Conservation (phyloP, 345 rosid genomes). For the Rhodamnia rubescens region DNA sequence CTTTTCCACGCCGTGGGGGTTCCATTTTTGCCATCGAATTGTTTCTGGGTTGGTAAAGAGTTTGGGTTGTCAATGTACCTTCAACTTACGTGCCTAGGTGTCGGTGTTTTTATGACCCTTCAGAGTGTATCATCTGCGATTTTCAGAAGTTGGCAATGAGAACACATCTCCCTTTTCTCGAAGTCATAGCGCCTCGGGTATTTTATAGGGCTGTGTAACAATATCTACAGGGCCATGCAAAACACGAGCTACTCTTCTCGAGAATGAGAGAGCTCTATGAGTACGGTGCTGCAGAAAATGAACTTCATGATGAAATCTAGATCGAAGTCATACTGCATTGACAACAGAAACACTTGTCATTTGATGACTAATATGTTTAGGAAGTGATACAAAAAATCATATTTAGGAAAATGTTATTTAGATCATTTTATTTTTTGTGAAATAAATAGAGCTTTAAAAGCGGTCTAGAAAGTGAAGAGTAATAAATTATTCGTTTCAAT, state of each 20-base stretch:
- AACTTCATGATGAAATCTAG: neutral
- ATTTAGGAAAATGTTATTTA: too few relatives aligned
- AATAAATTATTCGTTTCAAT: neutral
- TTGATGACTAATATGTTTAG: neutral
- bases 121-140: neutral
- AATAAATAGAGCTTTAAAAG: neutral
- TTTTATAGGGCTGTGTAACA: neutral
- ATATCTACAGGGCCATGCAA: neutral
- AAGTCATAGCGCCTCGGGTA: neutral
- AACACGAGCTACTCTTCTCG: neutral
- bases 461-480: neutral
- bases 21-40: neutral
- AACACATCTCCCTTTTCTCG: slow-evolving; percentile 13
- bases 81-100: neutral
- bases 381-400: too few relatives aligned
- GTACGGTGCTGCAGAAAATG: neutral
- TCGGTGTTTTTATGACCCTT: neutral
- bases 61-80: neutral
- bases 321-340: neutral
- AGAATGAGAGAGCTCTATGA: neutral
- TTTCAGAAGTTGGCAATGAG: slow-evolving; percentile 19
- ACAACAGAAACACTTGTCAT: neutral
- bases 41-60: neutral
- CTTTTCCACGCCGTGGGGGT: slow-evolving; percentile 7
- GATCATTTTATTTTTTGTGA: too few relatives aligned